Percentiles rank a stretch among this genome's conserved stretches.
These are phyloP conservation scores for Chlorella sp. DNA, from an alignment of 139 green algal species.

Conservation along the genomic window DNA sequence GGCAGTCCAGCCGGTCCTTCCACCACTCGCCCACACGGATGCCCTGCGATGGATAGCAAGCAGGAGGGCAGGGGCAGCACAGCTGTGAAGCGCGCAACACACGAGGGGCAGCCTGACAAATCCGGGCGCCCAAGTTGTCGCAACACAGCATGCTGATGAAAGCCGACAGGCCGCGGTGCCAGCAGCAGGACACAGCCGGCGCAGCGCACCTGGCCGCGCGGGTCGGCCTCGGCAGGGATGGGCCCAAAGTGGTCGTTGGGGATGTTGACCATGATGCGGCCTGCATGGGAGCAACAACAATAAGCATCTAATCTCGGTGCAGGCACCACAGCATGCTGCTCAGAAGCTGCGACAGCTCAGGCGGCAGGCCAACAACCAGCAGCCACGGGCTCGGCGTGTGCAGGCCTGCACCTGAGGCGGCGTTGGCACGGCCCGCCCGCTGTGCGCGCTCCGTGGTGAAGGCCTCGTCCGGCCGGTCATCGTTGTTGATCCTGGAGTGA, in stretches of 20 bases:
- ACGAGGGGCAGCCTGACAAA: no score
- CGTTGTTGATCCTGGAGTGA: constrained; percentile 51
- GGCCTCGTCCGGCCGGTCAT: constrained; percentile 87
- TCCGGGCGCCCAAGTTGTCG: no score
- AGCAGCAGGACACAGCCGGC: no score
- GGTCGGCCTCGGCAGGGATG: constrained; percentile 91
- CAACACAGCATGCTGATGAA: no score
- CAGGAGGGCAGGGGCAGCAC: not conserved
- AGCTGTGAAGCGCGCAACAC: not conserved
- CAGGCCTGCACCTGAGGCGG: constrained; percentile 46
- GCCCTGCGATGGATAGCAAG: not conserved
- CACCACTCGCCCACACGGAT: constrained; percentile 86
- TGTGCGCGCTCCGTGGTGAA: constrained; percentile 88
- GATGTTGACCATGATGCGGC: constrained; percentile 92
- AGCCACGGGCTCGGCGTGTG: no score
- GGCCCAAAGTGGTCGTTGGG: constrained; percentile 94
- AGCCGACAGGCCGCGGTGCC: no score
- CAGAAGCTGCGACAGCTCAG: no score
- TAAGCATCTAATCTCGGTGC: no score
- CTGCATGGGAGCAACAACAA: constrained; percentile 27
- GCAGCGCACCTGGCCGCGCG: constrained; percentile 64
- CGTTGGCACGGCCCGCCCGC: constrained; percentile 88
- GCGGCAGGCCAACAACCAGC: no score
- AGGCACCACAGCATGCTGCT: no score
- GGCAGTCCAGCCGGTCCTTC: constrained; percentile 93